A percentile compares a stretch with the other conserved stretches of the same genome.
Conservation (phyloP, 225 moss, liverwort and hornwort species). For the Thuidium tamariscinum region DNA sequence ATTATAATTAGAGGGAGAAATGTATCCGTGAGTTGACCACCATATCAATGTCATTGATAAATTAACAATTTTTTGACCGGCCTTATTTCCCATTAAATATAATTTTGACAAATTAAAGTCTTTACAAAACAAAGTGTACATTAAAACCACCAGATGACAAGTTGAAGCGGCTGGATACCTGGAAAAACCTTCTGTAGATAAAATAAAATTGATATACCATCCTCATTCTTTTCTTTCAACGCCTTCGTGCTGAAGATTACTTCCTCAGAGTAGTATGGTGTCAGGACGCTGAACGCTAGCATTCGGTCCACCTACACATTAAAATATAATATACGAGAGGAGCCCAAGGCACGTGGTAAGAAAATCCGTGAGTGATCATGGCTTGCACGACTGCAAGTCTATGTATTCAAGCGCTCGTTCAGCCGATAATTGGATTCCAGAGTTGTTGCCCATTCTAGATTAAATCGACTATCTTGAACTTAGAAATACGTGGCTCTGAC, state of each 20-base stretch:
- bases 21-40: background rate
- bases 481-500: background rate
- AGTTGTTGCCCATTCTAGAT: background rate
- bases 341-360: background rate
- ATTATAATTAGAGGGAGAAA: background rate
- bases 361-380: background rate
- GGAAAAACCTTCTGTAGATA: slow-evolving; percentile 77
- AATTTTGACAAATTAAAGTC: background rate
- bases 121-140: background rate
- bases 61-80: background rate
- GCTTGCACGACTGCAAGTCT: background rate
- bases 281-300: slow-evolving; percentile 94
- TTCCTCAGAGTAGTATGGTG: slow-evolving; percentile 84
- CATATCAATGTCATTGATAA: background rate
- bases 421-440: background rate
- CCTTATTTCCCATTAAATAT: background rate
- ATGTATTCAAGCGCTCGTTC: background rate
- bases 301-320: slow-evolving; percentile 79
- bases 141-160: background rate
- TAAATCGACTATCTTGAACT: background rate
- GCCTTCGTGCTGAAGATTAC: slow-evolving; percentile 64
- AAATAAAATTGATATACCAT: slow-evolving; percentile 68
- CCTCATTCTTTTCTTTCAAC: slow-evolving; percentile 60
- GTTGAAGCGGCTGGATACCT: slow-evolving; percentile 23
- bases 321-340: background rate